Base-by-base conservation (phyloP, 352 stramenopile species). In the Pythium aristosporum region DNA sequence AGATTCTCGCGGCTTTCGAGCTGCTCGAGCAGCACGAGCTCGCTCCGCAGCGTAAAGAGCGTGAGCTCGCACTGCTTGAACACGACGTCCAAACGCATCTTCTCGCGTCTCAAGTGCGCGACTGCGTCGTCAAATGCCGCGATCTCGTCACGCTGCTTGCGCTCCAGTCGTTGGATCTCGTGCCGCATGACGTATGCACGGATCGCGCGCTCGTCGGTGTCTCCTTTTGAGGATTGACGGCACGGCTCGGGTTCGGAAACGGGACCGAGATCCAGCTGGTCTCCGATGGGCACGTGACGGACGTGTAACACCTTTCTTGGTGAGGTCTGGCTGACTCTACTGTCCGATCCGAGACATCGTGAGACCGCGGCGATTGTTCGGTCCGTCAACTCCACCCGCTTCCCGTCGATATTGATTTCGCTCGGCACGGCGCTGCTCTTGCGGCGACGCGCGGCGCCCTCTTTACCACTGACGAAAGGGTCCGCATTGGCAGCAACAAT, bases 1-100 rank as follows among this genome's bases (percentile, higher is more conserved):
- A 95, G 61, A 49, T 84, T 92, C 61, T 98, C 93, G 60, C 94
- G 94, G 60, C 72, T 88, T 62, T 97, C 93, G 57, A 98, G 97
- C 32, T 94, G 87, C 64, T 97, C 85, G 4, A 98, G 80, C 30
- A 98, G 69, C 37, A 79, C 71, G 23, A 98, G 70, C 58, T 98
- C 94, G 53, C 88, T 84, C 16, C 80, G 67, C 11, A 98, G 68
- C 15, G 92, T 95, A 54, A 97, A 79, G 52, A 98, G 50, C 37
- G 86, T 88, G 20, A 98, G 75, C 68, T 98, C 92, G 15, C 79
- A 84, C 51, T 89, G 79, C 67, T 97, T 96, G 51, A 98, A 91
- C 25, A 88, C 73, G n/a, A 91, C 77, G n/a, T 88, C 85, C 11
- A 98, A 74, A 2, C 74, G 63, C 68, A 97, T 79, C 61, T 92